Percentiles rank a stretch among this genome's conserved stretches.
These are phyloP conservation scores for Davidsoniella eucalypti DNA, from an alignment of 2,329 filamentous ascomycete species.

Conservation along the genomic window DNA sequence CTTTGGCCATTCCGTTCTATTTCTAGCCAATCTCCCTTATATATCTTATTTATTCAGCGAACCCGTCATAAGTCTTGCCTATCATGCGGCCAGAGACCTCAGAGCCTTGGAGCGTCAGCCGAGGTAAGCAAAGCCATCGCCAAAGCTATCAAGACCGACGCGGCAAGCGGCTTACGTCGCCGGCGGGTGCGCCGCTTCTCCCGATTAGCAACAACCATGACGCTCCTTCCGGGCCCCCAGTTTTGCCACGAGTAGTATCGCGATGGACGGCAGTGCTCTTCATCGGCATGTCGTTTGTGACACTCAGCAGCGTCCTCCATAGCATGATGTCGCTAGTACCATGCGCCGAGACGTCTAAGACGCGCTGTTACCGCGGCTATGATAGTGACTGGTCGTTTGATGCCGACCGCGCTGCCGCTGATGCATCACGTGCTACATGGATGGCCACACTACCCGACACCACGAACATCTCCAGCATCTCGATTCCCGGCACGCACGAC, in stretches of 20 bases:
- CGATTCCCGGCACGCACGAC: constrained; percentile 36
- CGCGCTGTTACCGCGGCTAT: constrained; percentile 21
- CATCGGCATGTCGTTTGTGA: constrained; percentile 10
- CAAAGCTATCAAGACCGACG: no score
- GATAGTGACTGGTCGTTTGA: constrained; percentile 27
- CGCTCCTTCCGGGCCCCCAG: no score
- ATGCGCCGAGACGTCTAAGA: constrained; percentile 15
- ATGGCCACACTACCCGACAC: constrained; percentile 28
- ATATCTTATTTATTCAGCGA: no score
- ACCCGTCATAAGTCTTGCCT: no score
- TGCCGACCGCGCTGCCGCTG: constrained; percentile 17
- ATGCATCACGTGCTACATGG: constrained; percentile 21
- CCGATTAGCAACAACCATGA: no score
- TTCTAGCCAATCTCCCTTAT: no score
- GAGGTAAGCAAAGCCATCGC: no score
- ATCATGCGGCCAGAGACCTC: no score
- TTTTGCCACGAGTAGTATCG: background rate
- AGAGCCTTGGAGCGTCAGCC: no score
- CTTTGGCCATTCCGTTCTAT: no score
- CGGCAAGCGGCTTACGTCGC: no score
- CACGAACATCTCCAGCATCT: constrained; percentile 26
- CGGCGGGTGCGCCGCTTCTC: no score
- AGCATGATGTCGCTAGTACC: constrained; percentile 16
- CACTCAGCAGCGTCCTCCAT: constrained; percentile 15
- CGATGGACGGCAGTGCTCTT: constrained; percentile 6